Evolutionary conservation across 495 filamentous ascomycete genomes (phyloP), one percentile per base, ranked within the genome.

Genomic region (Penicillium goetzii): DNA sequence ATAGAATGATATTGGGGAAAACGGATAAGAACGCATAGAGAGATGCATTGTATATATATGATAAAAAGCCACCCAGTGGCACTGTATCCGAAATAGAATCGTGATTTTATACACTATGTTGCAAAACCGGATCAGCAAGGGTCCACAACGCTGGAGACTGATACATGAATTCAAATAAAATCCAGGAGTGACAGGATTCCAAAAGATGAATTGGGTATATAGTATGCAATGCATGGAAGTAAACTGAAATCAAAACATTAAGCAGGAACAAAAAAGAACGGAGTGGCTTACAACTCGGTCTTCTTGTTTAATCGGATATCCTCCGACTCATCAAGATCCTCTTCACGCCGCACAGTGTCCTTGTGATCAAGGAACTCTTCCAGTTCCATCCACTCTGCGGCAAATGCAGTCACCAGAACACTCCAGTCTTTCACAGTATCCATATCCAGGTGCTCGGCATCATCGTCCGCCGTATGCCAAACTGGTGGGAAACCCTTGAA

Each of bases 361-460:
- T 38, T 4, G 15, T 66, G 50, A 9, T 61, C 62, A 36, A 72
- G 66, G 26, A 65, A 87, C 3, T 87, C 89, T 61, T 95, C 92
- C 64, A 97, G 70, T 60, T 96, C 95, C 88, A 99, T 86, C 92
- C 92, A 98, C 75, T 97, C 95, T 0, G 88, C 90, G 45, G 89
- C 85, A 83, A 98, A 99, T 4, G 88, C 92, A 7, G 90, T 89
- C 32, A 91, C 73, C 19, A 99, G 85, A 65, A 83, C 84, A 52
- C 89, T 85, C 95, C 95, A 99, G 71, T 99, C 95, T 71, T 91
- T 84, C 34, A 93, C 87, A 0, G 92, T 96, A 14, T 86, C 81
- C 67, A 89, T 75, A 76, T 99, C 92, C 52, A 99, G 72, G 80
- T 98, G 92, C 60, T 88, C 88, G 1, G 85, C 95, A 68, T 97